These are phyloP conservation scores for Canavalia gladiata DNA, from an alignment of 306 rosid species.

Conservation along the genomic window DNA sequence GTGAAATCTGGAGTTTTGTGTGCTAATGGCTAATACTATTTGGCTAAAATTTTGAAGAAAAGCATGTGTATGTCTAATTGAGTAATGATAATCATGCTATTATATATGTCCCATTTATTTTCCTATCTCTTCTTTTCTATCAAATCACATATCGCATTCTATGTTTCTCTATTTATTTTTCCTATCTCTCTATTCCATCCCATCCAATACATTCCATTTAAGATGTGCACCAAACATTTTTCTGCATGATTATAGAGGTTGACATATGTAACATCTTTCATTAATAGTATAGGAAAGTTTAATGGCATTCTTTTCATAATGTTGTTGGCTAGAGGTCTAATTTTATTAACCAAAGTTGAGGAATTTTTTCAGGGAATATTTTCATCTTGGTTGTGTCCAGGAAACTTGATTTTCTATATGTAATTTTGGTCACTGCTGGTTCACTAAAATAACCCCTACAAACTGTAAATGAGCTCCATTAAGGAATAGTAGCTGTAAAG, in stretches of 20 bases:
- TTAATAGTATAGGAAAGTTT: neutral
- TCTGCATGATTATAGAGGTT: neutral
- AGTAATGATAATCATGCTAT: too few relatives aligned
- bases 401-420: conserved; percentile 53
- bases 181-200: too few relatives aligned
- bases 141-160: too few relatives aligned
- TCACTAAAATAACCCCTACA: conserved; percentile 7
- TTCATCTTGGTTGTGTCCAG: conserved; percentile 96
- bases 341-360: conserved; percentile 37
- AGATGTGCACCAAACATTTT: too few relatives aligned
- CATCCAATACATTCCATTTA: too few relatives aligned
- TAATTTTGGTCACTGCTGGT: conserved; percentile 26
- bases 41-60: conserved; percentile 29
- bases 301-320: conserved; percentile 8
- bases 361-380: conserved; percentile 95
- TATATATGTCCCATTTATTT: too few relatives aligned
- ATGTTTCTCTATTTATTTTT: too few relatives aligned
- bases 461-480: conserved; percentile 18
- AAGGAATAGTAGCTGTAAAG: neutral
- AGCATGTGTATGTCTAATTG: conserved; percentile 13
- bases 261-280: conserved; percentile 36
- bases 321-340: conserved; percentile 17
- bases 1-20: neutral
- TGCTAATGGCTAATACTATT: neutral
- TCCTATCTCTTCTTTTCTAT: too few relatives aligned